Conservation (phyloP, 768 basidiomycete genomes). For the Tricholoma bakamatsutake region DNA sequence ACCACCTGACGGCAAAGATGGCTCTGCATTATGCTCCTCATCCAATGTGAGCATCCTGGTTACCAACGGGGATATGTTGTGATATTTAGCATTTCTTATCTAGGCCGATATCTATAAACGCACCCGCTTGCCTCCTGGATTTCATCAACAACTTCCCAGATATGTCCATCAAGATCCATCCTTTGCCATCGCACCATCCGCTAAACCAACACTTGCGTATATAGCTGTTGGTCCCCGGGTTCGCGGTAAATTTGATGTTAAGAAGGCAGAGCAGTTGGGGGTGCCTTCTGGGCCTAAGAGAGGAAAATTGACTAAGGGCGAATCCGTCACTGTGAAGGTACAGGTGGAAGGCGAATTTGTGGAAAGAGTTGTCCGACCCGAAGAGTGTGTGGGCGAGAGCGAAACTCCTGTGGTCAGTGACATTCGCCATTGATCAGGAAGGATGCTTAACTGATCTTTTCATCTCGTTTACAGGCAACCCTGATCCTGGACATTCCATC, state of each 20-base stretch:
- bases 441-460: neutral
- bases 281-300: slow-evolving; percentile 56
- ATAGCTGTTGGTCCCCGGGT: slow-evolving; percentile 46
- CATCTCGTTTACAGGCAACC: slow-evolving; percentile 37
- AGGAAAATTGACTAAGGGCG: slow-evolving; percentile 57
- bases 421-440: neutral
- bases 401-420: slow-evolving; percentile 39
- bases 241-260: slow-evolving; percentile 68
- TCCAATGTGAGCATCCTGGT: neutral
- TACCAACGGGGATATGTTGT: neutral
- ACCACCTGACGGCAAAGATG: neutral
- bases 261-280: slow-evolving; percentile 57
- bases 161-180: slow-evolving; percentile 17
- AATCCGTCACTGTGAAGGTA: slow-evolving; percentile 51
- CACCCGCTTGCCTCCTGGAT: slow-evolving; percentile 26
- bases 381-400: slow-evolving; percentile 53
- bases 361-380: slow-evolving; percentile 48
- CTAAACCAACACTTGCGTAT: slow-evolving; percentile 38
- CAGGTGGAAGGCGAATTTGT: slow-evolving; percentile 35
- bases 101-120: slow-evolving; percentile 27
- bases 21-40: neutral
- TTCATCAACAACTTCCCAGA: slow-evolving; percentile 31
- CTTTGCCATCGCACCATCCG: slow-evolving; percentile 12
- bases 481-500: slow-evolving; percentile 72
- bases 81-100: neutral